Evolutionary conservation across 805 yeast species (phyloP), one percentile per base, ranked within the genome.

Genomic region (Hanseniaspora clermontiae): DNA sequence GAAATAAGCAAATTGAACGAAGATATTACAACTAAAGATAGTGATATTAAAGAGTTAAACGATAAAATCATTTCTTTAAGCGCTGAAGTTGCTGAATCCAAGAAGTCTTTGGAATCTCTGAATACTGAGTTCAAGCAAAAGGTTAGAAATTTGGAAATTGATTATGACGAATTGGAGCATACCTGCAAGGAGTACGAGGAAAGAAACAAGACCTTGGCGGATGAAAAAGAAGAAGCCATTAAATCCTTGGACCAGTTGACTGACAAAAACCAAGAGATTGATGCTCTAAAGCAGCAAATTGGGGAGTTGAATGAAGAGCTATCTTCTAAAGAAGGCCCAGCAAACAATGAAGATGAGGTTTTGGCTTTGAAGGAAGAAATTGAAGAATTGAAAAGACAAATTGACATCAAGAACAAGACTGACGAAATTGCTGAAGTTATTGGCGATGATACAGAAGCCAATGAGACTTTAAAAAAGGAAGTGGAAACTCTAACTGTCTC

Each of bases 191-290:
- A 64, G 43, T 73, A 69, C 38, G 63, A 66, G 49, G 68, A 70
- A 61, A 66, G 63, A 52, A 61, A 60, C 19, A 62, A 64, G 11
- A 19, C 53, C 2, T 14, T 20, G 39, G 12, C 31, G 15, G 24
- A 81, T 62, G 76, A 75, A 49, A 83, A 78, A 58, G 76, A 84
- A 66, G 77, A 81, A n/a, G 80, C 77, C 46, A 75, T 74, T 52
- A 70, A 78, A 32, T 80, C 77, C 59, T 69, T 66, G 49, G 73
- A 74, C 37, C 69, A 63, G 39, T 55, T 65, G 0, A 42, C 59
- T 11, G 60, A 60, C 24, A 60, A 57, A 19, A 61, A 61, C 3
- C 34, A 54, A 11, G 57, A 57, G 48, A 12, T 57, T 11, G 36
- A 58, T 32, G 27, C 17, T 3, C 39, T 43, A 36, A 51, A 50